These are phyloP conservation scores for Candida nitratophila DNA, from an alignment of 805 yeast species.

Conservation along the genomic window DNA sequence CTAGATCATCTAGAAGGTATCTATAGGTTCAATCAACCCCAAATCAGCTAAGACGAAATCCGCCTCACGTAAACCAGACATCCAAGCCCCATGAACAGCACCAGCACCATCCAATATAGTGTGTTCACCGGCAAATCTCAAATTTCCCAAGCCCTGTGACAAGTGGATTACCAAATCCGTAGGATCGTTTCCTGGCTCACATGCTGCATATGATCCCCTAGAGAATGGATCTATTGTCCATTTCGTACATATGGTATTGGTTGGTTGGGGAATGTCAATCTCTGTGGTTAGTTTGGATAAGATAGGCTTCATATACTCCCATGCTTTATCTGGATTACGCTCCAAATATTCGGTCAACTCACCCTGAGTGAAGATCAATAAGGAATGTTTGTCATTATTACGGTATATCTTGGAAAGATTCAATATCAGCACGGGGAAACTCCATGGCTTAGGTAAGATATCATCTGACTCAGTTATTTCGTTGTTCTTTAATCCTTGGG, in stretches of 20 bases:
- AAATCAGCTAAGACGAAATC: conserved; percentile 13
- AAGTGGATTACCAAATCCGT: conserved; percentile 54
- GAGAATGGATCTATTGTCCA: conserved; percentile 82
- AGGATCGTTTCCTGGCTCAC: conserved; percentile 64
- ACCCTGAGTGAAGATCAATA: conserved; percentile 64
- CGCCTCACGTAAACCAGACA: conserved; percentile 43
- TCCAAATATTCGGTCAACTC: conserved; percentile 62
- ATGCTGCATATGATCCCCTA: conserved; percentile 77
- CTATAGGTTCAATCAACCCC: conserved; percentile 10
- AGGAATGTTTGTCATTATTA: conserved; percentile 32
- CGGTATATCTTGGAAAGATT: conserved; percentile 46
- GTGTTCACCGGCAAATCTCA: conserved; percentile 91
- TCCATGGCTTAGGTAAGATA: conserved; percentile 37
- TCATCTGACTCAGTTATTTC: too few species aligned
- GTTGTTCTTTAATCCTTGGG: too few species aligned
- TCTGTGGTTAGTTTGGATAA: conserved; percentile 22
- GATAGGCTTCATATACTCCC: conserved; percentile 53
- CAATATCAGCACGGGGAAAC: conserved; percentile 54
- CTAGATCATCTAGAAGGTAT: neutral
- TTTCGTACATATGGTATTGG: conserved; percentile 42
- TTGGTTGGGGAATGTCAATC: conserved; percentile 26
- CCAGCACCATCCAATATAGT: conserved; percentile 83
- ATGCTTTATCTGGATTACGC: conserved; percentile 42
- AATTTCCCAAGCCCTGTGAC: conserved; percentile 43
- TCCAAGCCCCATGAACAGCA: conserved; percentile 88